Evolutionary conservation across 306 rosid genomes (phyloP).

Genomic region (Quercus robur): DNA sequence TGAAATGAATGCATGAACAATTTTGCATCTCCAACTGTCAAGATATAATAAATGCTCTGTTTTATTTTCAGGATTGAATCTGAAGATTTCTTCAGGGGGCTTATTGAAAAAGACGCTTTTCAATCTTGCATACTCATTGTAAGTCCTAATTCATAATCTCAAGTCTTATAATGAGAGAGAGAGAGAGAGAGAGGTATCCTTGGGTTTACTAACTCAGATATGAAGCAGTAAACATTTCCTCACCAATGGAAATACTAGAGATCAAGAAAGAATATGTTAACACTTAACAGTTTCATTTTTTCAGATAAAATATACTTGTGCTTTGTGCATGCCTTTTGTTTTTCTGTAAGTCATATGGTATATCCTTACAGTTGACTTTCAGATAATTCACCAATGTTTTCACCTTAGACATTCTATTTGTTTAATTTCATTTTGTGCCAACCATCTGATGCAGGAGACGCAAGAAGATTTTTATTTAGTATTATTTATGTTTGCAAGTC

Average conservation of each 20-base stretch:
- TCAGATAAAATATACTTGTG: not conserved
- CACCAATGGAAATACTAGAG: not conserved
- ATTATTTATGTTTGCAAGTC: too few relatives aligned
- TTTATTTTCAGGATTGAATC: conserved; percentile 69
- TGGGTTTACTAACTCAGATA: not conserved
- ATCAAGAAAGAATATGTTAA: not conserved
- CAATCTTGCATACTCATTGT: conserved; percentile 73
- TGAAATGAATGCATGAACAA: not conserved
- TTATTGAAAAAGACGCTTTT: conserved; percentile 62
- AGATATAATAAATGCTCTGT: conserved; percentile 1
- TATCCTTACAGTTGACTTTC: not conserved
- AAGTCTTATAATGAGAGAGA: not conserved
- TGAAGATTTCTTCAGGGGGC: conserved; percentile 77
- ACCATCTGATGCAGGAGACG: too few relatives aligned
- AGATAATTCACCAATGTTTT: not conserved
- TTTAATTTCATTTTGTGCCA: not conserved
- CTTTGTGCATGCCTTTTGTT: too few relatives aligned
- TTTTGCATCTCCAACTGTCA: not conserved
- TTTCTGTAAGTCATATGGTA: not conserved
- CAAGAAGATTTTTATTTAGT: too few relatives aligned
- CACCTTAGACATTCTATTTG: not conserved
- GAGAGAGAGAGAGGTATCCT: too few relatives aligned
- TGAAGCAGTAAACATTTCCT: not conserved
- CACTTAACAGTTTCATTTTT: not conserved
- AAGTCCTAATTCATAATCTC: conserved; percentile 34